Base-by-base conservation (phyloP, 306 rosid species). In the Myrica gale region DNA sequence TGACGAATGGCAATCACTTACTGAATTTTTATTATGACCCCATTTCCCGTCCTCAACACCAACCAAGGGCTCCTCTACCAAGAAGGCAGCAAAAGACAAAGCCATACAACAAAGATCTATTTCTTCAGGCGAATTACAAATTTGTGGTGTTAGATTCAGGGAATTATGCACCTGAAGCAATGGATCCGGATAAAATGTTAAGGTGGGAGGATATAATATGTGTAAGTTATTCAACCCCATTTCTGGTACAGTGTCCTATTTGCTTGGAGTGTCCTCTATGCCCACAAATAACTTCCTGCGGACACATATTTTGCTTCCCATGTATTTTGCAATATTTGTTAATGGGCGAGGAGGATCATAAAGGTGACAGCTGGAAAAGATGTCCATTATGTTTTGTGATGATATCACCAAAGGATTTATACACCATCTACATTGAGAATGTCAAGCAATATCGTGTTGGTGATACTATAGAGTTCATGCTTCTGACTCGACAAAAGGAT, bases 141-240 rank as follows among this genome's bases (percentile, higher is more conserved):
- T 95, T 95, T 54, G 84, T 92, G 80, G 96, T 95, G 73, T 81
- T 92, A 65, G 97, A 92, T 81, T 82, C 96, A 1, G 97, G 93
- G 53, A 85, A 90, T 81, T 84, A 82, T 83, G 80, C 82, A 0
- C 80, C 89, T 0, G 92, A 92, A 55, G 75, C 86, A 3, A 78
- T 92, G 91, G 97, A 95, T 85, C 98, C 97, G 10, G 98, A 95
- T 87, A 90, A 90, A 83, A 92, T 88, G 98, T 82, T 95, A 81
- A 90, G 57, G 78, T 95, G 98, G 98, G 98, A 95, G 77, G 96
- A 92, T 84, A 90, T 95, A 75, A 87, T 95, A 78, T 90, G 93
- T 26, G 76, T 95, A 80, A 95, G 90, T 58, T 90, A 87, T 86
- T 90, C 85, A 20, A 90, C 97, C 69, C 93, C 97, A 15, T 83